Evolutionary conservation across 1,139 yeast species (phyloP), one percentile per base, ranked within the genome.

Genomic region (Candida mesenterica): DNA sequence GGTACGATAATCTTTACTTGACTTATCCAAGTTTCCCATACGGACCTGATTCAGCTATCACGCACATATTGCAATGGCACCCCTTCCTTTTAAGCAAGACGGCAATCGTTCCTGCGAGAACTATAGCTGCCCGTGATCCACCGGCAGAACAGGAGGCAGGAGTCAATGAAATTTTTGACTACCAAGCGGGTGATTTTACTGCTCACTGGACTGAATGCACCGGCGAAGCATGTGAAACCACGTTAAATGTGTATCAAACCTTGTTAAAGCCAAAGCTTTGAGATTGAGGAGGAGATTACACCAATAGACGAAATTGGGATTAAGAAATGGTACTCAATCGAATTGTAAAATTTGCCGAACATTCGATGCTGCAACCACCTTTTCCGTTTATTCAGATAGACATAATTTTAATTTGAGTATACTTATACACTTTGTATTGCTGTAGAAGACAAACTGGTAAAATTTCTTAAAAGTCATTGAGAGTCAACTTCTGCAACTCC

Each of bases 31-130:
- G 75, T 53, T 85, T 86, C 60, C 75, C 76, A 13, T 65, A 53
- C 46, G 75, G 76, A 19, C 82, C 85, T 3, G 79, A 77, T 43
- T 72, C 80, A 9, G 87, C 94, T 0, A 56, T 90, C 35, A 77
- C 88, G 16, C 97, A 92, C 57, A 68, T 88, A 25, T 65, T 89
- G 45, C 96, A 88, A 58, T 92, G 97, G 98, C 98, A 92, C 56
- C 95, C 96, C 9, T 76, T 75, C 32, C 64, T 83, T 27, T 69
- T 90, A 46, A 73, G 84, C 37, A 82, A 79, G 50, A 70, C 94
- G 4, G 84, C 88, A 0, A 60, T 90, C 9, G 75, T 92, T 1
- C 86, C 88, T n/a, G 50, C 72, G 6, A 65, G 69, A 43, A 60
- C 70, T 9, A 65, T 70, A 14, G 54, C 62, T 30, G 61, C 74